A percentile compares a stretch with the other conserved stretches of the same genome.
phyloP scores from a whole-genome alignment of 352 stramenopile species.

The Phytophthora pluvialis region DNA sequence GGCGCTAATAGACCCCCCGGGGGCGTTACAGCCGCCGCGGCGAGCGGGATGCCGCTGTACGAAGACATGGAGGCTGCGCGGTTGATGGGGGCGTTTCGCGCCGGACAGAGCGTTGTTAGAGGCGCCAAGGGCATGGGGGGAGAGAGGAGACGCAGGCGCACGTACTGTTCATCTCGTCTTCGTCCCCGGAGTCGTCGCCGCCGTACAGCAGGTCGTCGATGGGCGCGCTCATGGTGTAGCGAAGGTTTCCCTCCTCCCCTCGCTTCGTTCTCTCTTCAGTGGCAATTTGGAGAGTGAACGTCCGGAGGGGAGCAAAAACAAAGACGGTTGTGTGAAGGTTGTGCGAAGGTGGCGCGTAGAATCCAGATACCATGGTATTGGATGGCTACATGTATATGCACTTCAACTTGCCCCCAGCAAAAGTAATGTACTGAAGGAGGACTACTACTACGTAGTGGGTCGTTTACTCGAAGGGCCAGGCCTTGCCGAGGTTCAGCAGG shows the following conservation, averaged over 20 bases:
- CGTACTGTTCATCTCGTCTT: constrained; percentile 75
- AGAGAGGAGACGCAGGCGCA: constrained; percentile 18
- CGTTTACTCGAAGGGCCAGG: constrained; percentile 18
- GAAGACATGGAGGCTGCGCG: constrained; percentile 44
- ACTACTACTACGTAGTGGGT: too few relatives aligned
- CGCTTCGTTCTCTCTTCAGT: constrained; percentile 10
- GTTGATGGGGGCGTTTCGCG: neutral
- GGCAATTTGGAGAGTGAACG: too few relatives aligned
- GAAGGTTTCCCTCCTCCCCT: constrained; percentile 1
- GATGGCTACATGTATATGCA: too few relatives aligned
- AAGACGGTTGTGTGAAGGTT: too few relatives aligned
- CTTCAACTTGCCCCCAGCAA: too few relatives aligned
- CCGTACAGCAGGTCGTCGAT: constrained; percentile 87
- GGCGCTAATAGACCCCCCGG: constrained; percentile 35
- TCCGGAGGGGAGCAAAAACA: too few relatives aligned
- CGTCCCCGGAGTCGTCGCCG: constrained; percentile 82
- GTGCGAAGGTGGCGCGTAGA: too few relatives aligned
- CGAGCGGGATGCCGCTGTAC: constrained; percentile 41
- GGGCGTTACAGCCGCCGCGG: constrained; percentile 29
- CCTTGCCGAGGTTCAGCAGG: constrained; percentile 13
- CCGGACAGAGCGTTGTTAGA: constrained; percentile 22
- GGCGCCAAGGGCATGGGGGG: neutral
- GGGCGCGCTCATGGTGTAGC: constrained; percentile 71
- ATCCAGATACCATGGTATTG: too few relatives aligned
- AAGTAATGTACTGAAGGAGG: too few relatives aligned